phyloP scores from a whole-genome alignment of 83 land plant species.

The Diphasiastrum complanatum region DNA sequence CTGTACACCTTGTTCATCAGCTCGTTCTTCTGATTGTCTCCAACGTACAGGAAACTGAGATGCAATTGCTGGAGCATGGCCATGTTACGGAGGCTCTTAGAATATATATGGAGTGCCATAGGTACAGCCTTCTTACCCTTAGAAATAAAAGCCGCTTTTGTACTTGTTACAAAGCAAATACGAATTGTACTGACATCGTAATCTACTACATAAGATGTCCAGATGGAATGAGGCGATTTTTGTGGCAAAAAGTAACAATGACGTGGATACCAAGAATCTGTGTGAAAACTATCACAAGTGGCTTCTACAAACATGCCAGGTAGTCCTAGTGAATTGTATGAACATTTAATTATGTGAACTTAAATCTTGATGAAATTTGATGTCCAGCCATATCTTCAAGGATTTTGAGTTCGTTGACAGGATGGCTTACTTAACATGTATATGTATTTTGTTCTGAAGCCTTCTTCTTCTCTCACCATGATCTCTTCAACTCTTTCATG shows the following conservation, averaged over 20 bases:
- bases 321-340: too few species aligned
- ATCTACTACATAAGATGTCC: background rate
- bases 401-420: too few species aligned
- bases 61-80: conserved; percentile 32
- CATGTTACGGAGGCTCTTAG: conserved; percentile 26
- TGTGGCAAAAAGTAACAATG: conserved; percentile 29
- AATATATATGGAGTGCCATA: conserved; percentile 34
- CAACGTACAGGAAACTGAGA: conserved; percentile 27
- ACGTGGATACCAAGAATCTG: conserved; percentile 17
- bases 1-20: too few species aligned
- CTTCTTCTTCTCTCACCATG: too few species aligned
- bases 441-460: too few species aligned
- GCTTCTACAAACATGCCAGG: conserved; percentile 40
- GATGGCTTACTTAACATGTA: too few species aligned
- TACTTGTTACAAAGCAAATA: conserved; percentile 1
- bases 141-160: background rate
- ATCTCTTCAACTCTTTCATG: too few species aligned
- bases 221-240: conserved; percentile 37
- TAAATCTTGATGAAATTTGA: too few species aligned
- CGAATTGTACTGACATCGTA: background rate
- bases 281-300: conserved; percentile 21
- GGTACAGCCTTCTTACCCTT: conserved; percentile 8
- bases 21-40: too few species aligned
- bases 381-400: too few species aligned
- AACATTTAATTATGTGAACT: too few species aligned